Evolutionary conservation across 2,329 filamentous ascomycete genomes (phyloP).

Genomic region (Aureobasidium sp.): DNA sequence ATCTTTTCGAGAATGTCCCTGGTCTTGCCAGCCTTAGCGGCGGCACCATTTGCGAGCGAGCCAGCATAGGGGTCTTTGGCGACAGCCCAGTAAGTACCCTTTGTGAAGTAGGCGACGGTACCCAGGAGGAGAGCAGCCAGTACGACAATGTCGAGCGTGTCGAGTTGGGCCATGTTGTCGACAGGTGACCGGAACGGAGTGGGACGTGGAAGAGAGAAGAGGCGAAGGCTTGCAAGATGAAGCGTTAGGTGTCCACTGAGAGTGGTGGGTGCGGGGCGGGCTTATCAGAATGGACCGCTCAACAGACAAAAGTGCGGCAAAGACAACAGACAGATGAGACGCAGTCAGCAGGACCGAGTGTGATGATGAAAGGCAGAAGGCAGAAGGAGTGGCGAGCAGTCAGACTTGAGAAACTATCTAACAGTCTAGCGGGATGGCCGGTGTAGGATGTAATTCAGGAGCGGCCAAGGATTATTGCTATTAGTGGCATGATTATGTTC

Average conservation of each 20-base stretch:
- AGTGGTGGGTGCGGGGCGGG: neutral
- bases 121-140: conserved; percentile 76
- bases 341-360: neutral
- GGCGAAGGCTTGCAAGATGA: neutral
- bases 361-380: neutral
- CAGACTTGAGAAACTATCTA: neutral
- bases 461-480: neutral
- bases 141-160: conserved; percentile 91
- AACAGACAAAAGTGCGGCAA: neutral
- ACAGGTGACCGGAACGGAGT: neutral
- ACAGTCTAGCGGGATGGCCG: neutral
- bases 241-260: conserved; percentile 3
- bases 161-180: conserved; percentile 75
- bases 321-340: neutral
- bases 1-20: conserved; percentile 93
- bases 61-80: conserved; percentile 81
- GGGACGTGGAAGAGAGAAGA: neutral
- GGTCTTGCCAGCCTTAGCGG: conserved; percentile 71
- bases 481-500: conserved; percentile 2
- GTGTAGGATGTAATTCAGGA: neutral
- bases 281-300: neutral
- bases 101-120: conserved; percentile 93
- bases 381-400: neutral
- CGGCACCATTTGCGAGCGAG: conserved; percentile 58
- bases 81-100: conserved; percentile 87